Conservation (phyloP, 805 yeast species). For the Spencermartinsiella europaea region DNA sequence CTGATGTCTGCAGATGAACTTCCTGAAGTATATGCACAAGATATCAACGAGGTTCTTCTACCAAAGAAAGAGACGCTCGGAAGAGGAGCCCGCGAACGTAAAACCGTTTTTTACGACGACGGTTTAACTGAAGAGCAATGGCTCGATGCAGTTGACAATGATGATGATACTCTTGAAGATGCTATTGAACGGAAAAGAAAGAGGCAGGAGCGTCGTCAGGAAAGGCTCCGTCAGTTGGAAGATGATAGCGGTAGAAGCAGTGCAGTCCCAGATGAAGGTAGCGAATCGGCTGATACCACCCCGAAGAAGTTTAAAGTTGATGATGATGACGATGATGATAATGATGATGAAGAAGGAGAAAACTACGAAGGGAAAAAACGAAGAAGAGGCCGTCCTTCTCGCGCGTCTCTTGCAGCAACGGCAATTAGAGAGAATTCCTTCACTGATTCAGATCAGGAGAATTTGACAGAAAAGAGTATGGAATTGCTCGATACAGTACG, state of each 20-base stretch:
- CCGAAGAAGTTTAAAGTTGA: slow-evolving; percentile 6
- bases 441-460: slow-evolving; percentile 13
- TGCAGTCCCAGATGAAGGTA: slow-evolving; percentile 1
- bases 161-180: slow-evolving; percentile 50
- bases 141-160: slow-evolving; percentile 59
- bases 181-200: slow-evolving; percentile 43
- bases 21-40: slow-evolving; percentile 70
- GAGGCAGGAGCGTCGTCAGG: slow-evolving; percentile 8
- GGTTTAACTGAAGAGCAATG: slow-evolving; percentile 92
- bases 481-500: slow-evolving; percentile 15
- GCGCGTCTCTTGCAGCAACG: background rate
- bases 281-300: slow-evolving; percentile 1
- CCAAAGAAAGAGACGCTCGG: slow-evolving; percentile 40
- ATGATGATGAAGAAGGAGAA: slow-evolving; percentile 17
- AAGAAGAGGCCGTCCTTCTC: slow-evolving; percentile 2
- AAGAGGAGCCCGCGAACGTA: slow-evolving; percentile 77
- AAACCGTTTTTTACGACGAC: slow-evolving; percentile 63
- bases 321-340: slow-evolving; percentile 2
- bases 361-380: slow-evolving; percentile 15
- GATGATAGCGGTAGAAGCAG: background rate
- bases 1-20: slow-evolving; percentile 64
- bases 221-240: background rate
- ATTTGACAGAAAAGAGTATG: slow-evolving; percentile 9
- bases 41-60: slow-evolving; percentile 35
- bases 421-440: slow-evolving; percentile 15